These are phyloP conservation scores for Quercus wislizeni DNA, from an alignment of 306 rosid species.

Conservation along the genomic window DNA sequence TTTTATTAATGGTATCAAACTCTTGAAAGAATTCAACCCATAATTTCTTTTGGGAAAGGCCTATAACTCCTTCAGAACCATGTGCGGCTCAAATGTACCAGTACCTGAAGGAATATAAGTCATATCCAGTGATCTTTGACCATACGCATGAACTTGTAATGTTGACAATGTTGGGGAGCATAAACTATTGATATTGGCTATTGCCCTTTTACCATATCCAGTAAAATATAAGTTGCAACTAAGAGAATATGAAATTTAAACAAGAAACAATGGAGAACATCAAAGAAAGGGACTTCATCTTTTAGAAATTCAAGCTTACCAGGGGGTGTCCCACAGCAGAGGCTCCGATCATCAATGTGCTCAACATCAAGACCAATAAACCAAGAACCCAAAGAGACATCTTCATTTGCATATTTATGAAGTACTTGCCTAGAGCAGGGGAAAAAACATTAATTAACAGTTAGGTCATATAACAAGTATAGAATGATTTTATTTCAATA, in stretches of 20 bases:
- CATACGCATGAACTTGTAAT: no score
- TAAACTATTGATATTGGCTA: background rate
- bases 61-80: background rate
- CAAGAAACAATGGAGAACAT: background rate
- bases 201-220: background rate
- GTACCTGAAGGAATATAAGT: no score
- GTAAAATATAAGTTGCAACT: background rate
- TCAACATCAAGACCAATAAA: constrained; percentile 63
- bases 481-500: background rate
- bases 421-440: constrained; percentile 40
- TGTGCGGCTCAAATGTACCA: background rate
- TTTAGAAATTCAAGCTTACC: constrained; percentile 25
- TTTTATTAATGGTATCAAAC: background rate
- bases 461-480: background rate
- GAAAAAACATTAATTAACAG: background rate
- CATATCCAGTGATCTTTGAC: no score
- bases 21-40: background rate
- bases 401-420: constrained; percentile 61
- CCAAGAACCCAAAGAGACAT: constrained; percentile 68
- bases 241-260: background rate
- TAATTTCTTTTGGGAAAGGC: background rate
- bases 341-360: constrained; percentile 58
- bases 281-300: background rate
- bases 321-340: constrained; percentile 56
- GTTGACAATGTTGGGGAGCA: background rate